Base-by-base conservation (phyloP, 2,329 filamentous ascomycete genomes). In the Lachnellula cervina region DNA sequence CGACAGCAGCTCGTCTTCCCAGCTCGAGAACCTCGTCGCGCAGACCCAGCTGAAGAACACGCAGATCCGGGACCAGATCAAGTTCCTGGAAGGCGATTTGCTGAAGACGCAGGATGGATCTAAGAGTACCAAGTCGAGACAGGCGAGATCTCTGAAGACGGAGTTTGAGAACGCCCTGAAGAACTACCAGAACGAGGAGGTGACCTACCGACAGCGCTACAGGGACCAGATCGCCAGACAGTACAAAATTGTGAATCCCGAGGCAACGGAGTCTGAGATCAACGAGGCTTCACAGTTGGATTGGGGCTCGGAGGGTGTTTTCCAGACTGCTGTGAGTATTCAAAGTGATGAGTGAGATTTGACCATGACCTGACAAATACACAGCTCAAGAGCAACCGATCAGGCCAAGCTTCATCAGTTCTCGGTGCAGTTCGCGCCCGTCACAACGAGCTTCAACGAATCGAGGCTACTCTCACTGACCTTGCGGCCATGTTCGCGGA, bases 361-460 rank as follows among this genome's bases (percentile, higher is more conserved):
- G 13, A 47, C 8, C 2, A 23, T 47, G 23, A 47, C 55, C 60
- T 66, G 46, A 67, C 44, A 47, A 52, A 55, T 61, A 35, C 56
- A 60, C 62, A 91, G 87, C 83, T 92, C 67, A 85, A 84, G 68
- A 83, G 80, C 65, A 91, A 90, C 77, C 87, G 87, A 62, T 83
- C 82, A 45, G 87, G 86, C 54, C 86, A 89, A 68, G 89, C 88
- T 43, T 82, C 79, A 50, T 84, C 85, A 16, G 83, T 90, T 7
- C 83, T 93, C 49, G 88, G 88, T 61, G 87, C 87, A 60, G 89
- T 93, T 40, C 87, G 88, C 62, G 88, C 88, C 38, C 88, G 89
- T 54, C 89, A 93, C 77, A 89, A 88, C 69, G 89, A 93, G 73
- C 85, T 93, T 61, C 82, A 89, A 74, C 83, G 83, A 71, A 93